Evolutionary conservation across 768 basidiomycete species (phyloP).

Genomic region (Suillus subalutaceus): DNA sequence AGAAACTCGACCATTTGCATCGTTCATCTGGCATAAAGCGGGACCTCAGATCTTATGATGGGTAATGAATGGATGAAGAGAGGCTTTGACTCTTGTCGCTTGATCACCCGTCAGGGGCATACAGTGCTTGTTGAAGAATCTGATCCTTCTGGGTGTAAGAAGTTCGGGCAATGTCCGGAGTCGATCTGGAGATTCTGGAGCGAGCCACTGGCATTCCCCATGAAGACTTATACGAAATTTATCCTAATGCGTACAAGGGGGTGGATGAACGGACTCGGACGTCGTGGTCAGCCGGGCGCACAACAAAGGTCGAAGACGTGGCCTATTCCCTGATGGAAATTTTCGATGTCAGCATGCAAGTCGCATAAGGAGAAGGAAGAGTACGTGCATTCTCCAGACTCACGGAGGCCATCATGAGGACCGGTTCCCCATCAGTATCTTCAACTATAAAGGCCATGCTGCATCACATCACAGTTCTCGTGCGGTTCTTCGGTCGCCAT

Average conservation of each 20-base stretch:
- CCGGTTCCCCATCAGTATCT: not conserved
- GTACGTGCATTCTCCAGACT: conserved; percentile 30
- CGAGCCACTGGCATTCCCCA: not conserved
- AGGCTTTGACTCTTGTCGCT: conserved; percentile 2
- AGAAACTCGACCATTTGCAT: conserved; percentile 32
- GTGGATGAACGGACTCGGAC: not conserved
- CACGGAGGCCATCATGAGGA: conserved; percentile 17
- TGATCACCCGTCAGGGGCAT: too few species aligned
- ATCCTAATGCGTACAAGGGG: not conserved
- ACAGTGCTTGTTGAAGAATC: too few species aligned
- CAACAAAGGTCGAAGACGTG: not conserved
- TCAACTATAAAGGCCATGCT: not conserved
- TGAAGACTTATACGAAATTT: not conserved
- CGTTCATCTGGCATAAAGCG: conserved; percentile 24
- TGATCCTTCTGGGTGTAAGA: too few species aligned
- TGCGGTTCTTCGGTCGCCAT: too few species aligned
- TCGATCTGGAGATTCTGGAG: not conserved
- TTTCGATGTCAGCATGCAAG: not conserved
- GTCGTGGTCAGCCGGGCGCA: conserved; percentile 11
- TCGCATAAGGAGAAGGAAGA: conserved; percentile 30
- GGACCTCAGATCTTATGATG: conserved; percentile 16
- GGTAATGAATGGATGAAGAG: conserved; percentile 22
- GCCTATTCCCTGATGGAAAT: not conserved
- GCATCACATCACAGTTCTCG: too few species aligned
- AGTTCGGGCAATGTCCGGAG: not conserved